phyloP scores from a whole-genome alignment of 1,139 yeast species.

The Hansenula anomala region DNA sequence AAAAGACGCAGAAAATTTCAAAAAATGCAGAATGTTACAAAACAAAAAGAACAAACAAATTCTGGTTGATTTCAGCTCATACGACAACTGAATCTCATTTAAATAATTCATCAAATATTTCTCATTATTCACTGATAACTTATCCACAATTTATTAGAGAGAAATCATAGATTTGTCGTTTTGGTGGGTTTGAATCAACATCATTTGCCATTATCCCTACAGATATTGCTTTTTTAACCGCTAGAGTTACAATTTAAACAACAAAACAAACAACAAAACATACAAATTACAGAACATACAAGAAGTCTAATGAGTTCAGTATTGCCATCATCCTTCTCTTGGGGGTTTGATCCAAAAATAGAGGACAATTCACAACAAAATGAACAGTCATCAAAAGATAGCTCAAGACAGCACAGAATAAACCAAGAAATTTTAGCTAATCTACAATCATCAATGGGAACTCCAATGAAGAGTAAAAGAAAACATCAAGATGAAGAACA shows the following conservation, averaged over 20 bases:
- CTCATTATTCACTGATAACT: no score
- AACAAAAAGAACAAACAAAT: no score
- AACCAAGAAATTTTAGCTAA: constrained; percentile 2
- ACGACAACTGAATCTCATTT: no score
- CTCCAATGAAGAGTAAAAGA: constrained; percentile 12
- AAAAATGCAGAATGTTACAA: neutral
- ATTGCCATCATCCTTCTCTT: constrained; percentile 14
- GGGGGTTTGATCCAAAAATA: constrained; percentile 16
- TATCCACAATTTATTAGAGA: no score
- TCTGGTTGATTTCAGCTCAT: no score
- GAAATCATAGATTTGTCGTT: no score
- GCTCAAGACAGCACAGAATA: neutral
- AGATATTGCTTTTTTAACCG: no score
- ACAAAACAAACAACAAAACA: neutral
- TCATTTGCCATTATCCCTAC: no score
- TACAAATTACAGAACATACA: neutral
- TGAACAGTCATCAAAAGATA: neutral
- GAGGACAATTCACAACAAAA: neutral
- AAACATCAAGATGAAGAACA: constrained; percentile 16
- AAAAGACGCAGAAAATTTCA: neutral
- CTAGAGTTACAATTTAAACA: no score
- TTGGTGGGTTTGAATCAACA: no score
- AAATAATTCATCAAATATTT: no score
- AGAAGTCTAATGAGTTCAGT: constrained; percentile 13
- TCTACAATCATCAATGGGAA: constrained; percentile 3